Evolutionary conservation across 176 grass and related monocot species (phyloP).

Genomic region (Phoenix dactylifera): DNA sequence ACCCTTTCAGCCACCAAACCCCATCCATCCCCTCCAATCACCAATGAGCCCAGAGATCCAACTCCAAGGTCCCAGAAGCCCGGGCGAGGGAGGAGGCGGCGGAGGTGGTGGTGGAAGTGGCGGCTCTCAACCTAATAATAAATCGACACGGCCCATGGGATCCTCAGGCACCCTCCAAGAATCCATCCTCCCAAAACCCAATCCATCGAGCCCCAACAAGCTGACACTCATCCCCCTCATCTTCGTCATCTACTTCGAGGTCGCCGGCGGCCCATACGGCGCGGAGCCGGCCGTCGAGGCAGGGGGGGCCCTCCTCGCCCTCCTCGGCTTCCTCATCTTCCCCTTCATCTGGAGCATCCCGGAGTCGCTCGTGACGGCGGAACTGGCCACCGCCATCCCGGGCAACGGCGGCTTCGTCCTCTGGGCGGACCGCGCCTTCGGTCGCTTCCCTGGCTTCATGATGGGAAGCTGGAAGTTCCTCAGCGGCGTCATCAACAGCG

Average conservation of each 20-base stretch:
- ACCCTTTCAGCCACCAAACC: too few relatives aligned
- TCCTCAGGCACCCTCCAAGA: too few relatives aligned
- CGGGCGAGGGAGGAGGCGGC: too few relatives aligned
- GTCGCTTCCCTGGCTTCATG: conserved; percentile 45
- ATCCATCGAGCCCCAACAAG: conserved; percentile 23
- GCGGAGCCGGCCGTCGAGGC: conserved; percentile 59
- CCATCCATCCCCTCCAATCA: too few relatives aligned
- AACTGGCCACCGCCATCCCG: conserved; percentile 57
- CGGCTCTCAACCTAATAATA: too few relatives aligned
- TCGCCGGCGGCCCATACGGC: conserved; percentile 65
- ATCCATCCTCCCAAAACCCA: too few relatives aligned
- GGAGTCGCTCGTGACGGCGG: conserved; percentile 66
- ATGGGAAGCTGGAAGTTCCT: conserved; percentile 85
- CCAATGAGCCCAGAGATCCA: too few relatives aligned
- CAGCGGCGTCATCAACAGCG: conserved; percentile 62
- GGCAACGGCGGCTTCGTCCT: conserved; percentile 83
- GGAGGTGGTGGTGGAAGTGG: too few relatives aligned
- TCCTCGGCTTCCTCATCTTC: conserved; percentile 62
- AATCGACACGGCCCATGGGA: too few relatives aligned
- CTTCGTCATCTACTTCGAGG: conserved; percentile 87
- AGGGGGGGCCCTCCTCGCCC: conserved; percentile 49
- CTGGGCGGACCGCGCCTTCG: conserved; percentile 72
- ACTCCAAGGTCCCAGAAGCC: too few relatives aligned
- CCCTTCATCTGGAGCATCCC: conserved; percentile 69
- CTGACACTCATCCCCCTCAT: conserved; percentile 66